Evolutionary conservation across 1,284 basidiomycete species (phyloP), one percentile per base, ranked within the genome.

Genomic region (Sporisorium graminicola): DNA sequence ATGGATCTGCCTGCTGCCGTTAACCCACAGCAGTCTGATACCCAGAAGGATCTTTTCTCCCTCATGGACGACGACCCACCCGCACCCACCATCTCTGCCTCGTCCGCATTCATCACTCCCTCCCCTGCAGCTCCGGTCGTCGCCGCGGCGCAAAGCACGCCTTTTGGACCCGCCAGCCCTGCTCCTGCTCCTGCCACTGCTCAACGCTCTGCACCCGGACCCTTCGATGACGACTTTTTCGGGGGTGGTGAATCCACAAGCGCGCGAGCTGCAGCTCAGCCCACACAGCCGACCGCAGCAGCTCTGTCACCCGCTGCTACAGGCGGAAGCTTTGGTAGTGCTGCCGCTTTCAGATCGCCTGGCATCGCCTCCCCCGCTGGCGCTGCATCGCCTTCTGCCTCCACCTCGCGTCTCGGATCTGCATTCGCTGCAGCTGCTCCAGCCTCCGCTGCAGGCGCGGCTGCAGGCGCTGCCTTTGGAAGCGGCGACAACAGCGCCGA

Each of bases 31-130:
- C 66, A 79, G 61, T 65, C 74, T 24, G 83, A 86, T 62, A 86
- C 86, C 12, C 85, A 87, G 64, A 79, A 81, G 37, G 86, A 87
- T 66, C 80, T 87, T 20, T 85, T 87, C 73, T 86, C 87, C 40
- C 81, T 88, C 20, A 88, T 94, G 52, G 91, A 91, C 50, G 91
- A 92, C 74, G 93, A 94, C 53, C 66, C 76, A 50, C 73, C 81
- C 3, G 44, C 70, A 5, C 63, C 77, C 31, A 65, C 80, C 26
- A 69, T 83, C 51, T 79, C 77, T 27, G 77, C 82, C 9, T 78
- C 80, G 10, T 69, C 75, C 20, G 80, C 83, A 16, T 83, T 84
- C 55, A 71, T 72, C 55, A 60, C 69, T 3, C 74, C 77, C 8
- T 67, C 74, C 5, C 43, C 73, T 26, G 70, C 77, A 13, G 65